Percentiles rank a stretch among this genome's conserved stretches.
These are phyloP conservation scores for Colletotrichum aenigma DNA, from an alignment of 2,329 filamentous ascomycete species.

Conservation along the genomic window DNA sequence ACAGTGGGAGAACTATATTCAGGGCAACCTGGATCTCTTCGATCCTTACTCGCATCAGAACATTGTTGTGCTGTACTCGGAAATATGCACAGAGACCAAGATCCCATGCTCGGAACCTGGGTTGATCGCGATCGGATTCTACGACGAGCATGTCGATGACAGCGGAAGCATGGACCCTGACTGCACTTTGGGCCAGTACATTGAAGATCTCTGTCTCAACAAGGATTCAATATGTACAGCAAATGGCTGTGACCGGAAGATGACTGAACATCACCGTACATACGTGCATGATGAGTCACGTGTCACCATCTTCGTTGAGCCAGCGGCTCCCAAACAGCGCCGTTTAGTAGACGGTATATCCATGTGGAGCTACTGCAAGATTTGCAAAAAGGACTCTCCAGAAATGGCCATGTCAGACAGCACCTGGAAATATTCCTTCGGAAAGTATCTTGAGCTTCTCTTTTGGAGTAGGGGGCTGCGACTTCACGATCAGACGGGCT, in stretches of 20 bases:
- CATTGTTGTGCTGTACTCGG: conserved; percentile 91
- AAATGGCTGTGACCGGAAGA: conserved; percentile 84
- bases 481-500: conserved; percentile 71
- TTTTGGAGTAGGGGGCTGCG: conserved; percentile 92
- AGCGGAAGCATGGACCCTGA: conserved; percentile 76
- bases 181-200: conserved; percentile 92
- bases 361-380: conserved; percentile 98
- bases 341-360: conserved; percentile 71
- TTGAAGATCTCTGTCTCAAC: conserved; percentile 84
- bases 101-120: conserved; percentile 92
- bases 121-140: conserved; percentile 89
- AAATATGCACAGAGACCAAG: conserved; percentile 91
- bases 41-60: conserved; percentile 96
- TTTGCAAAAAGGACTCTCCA: conserved; percentile 88
- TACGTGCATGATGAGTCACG: conserved; percentile 97
- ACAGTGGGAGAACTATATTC: conserved; percentile 95
- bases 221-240: conserved; percentile 80
- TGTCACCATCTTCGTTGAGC: conserved; percentile 86
- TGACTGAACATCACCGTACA: conserved; percentile 92
- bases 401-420: conserved; percentile 90
- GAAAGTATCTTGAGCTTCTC: conserved; percentile 95
- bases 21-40: conserved; percentile 86
- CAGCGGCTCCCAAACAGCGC: conserved; percentile 46
- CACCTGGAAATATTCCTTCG: conserved; percentile 98
- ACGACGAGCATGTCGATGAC: conserved; percentile 80